Conservation (phyloP, 345 rosid species). For the Eucalyptus coolabah region DNA sequence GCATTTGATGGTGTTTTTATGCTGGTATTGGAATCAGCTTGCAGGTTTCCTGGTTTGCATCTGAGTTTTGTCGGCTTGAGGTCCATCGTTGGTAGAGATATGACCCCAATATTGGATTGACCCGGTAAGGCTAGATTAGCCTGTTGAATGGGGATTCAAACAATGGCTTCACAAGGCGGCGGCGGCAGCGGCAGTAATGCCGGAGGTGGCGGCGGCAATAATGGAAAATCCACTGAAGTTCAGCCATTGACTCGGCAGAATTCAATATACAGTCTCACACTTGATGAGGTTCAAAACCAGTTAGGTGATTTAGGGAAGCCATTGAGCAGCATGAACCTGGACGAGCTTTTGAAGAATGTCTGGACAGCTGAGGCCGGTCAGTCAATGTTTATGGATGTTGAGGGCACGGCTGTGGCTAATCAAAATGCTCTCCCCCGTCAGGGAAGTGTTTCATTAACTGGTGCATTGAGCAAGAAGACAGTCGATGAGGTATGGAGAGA, state of each 20-base stretch:
- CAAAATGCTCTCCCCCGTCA: constrained; percentile 50
- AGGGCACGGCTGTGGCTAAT: constrained; percentile 18
- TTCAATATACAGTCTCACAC: constrained; percentile 83
- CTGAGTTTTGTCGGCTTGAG: not conserved
- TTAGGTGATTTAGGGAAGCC: constrained; percentile 88
- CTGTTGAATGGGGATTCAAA: constrained; percentile 32
- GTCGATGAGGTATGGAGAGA: constrained; percentile 98
- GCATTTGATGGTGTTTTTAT: not conserved
- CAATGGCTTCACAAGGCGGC: constrained; percentile 57
- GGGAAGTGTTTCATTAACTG: constrained; percentile 52
- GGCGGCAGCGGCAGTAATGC: not conserved
- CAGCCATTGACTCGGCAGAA: constrained; percentile 59
- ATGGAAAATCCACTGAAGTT: constrained; percentile 44
- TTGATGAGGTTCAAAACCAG: constrained; percentile 90
- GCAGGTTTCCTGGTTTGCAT: not conserved
- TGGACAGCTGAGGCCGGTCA: constrained; percentile 79
- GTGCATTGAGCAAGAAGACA: constrained; percentile 79
- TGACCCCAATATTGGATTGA: not conserved
- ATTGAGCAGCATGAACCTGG: constrained; percentile 86
- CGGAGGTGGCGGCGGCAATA: constrained; percentile 19
- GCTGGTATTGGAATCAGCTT: not conserved
- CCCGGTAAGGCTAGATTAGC: not conserved
- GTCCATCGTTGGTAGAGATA: not conserved
- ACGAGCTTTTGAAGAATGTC: constrained; percentile 87
- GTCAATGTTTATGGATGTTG: constrained; percentile 22